A percentile compares a stretch with the other conserved stretches of the same genome.
These are phyloP conservation scores for Torrubiella hemipterigena DNA, from an alignment of 2,329 filamentous ascomycete species.

Conservation along the genomic window DNA sequence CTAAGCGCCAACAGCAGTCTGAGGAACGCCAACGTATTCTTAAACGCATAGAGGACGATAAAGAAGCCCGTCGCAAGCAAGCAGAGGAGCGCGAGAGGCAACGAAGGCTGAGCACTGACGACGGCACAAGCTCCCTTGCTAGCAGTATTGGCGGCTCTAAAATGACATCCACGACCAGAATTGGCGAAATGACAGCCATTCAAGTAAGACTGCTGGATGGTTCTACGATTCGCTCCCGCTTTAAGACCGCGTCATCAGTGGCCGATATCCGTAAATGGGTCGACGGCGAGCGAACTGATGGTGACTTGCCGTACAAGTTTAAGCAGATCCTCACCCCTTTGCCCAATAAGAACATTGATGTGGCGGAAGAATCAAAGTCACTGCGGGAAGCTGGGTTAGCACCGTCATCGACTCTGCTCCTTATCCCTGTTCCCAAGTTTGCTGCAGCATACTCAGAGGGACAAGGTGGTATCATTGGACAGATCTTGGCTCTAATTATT, in stretches of 20 bases:
- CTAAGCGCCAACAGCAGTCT: slow-evolving; percentile 51
- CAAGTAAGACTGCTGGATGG: slow-evolving; percentile 81
- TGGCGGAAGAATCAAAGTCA: slow-evolving; percentile 58
- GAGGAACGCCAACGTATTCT: slow-evolving; percentile 62
- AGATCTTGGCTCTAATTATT: slow-evolving; percentile 17
- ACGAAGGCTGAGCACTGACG: slow-evolving; percentile 14
- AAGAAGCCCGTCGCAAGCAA: slow-evolving; percentile 49
- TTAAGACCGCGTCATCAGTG: slow-evolving; percentile 53
- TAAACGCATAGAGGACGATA: slow-evolving; percentile 66
- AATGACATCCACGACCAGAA: slow-evolving; percentile 14
- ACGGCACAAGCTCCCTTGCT: slow-evolving; percentile 17
- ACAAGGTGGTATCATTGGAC: slow-evolving; percentile 12
- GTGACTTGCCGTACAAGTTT: slow-evolving; percentile 62
- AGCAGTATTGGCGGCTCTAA: slow-evolving; percentile 20
- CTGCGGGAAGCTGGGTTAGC: slow-evolving; percentile 60
- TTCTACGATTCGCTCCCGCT: slow-evolving; percentile 61
- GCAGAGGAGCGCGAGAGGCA: slow-evolving; percentile 37
- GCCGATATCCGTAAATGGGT: slow-evolving; percentile 67
- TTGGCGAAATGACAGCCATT: slow-evolving; percentile 35
- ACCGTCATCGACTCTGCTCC: slow-evolving; percentile 71
- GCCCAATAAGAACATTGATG: slow-evolving; percentile 63
- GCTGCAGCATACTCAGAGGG: slow-evolving; percentile 27
- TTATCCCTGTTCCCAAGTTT: slow-evolving; percentile 53
- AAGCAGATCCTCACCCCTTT: slow-evolving; percentile 71
- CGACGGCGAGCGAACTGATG: slow-evolving; percentile 46